These are phyloP conservation scores for Fusarium neocosmosporiellum DNA, from an alignment of 2,329 filamentous ascomycete genomes.

Conservation along the genomic window DNA sequence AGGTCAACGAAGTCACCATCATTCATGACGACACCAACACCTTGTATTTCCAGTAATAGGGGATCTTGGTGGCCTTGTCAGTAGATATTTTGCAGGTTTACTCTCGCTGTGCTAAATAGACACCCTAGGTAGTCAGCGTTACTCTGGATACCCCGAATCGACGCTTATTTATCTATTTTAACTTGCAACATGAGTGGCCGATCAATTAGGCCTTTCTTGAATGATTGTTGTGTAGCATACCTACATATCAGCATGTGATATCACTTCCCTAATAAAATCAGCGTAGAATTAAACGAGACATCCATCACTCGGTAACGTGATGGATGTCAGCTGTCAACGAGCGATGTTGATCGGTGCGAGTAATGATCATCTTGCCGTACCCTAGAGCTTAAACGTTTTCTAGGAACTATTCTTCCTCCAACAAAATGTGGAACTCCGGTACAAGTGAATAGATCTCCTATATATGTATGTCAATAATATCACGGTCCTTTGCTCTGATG, in stretches of 20 bases:
- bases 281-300: no score
- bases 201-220: no score
- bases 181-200: no score
- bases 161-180: no score
- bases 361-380: neutral
- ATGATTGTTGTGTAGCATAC: no score
- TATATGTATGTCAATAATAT: no score
- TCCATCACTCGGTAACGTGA: no score
- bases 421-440: neutral
- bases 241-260: no score
- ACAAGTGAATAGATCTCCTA: neutral
- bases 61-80: neutral
- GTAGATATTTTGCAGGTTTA: neutral
- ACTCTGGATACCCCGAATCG: no score
- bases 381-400: neutral
- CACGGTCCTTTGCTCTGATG: neutral
- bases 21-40: neutral
- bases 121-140: no score
- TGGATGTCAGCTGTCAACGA: neutral
- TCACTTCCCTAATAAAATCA: no score
- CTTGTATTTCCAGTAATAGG: neutral
- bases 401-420: neutral
- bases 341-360: no score
- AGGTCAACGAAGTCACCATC: neutral
- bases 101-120: neutral